phyloP scores from a whole-genome alignment of 768 basidiomycete genomes.

The Suillus ampliporus region DNA sequence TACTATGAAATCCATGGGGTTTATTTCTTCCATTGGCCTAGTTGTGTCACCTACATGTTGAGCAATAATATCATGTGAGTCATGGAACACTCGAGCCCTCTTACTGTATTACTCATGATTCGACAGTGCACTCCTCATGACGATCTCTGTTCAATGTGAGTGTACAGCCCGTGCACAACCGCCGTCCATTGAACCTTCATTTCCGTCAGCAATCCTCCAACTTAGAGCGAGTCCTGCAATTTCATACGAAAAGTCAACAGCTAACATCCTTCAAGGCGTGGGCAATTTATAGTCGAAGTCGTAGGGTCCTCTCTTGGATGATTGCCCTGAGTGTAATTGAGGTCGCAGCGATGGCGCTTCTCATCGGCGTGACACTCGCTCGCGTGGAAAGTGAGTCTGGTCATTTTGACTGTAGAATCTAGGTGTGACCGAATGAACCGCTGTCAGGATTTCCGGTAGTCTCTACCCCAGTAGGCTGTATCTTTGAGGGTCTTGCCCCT shows the following conservation, averaged over 20 bases:
- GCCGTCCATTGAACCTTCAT: not conserved
- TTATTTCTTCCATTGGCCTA: not conserved
- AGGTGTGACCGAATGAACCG: not conserved
- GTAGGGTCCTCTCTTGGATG: slow-evolving; percentile 9
- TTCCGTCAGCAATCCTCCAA: slow-evolving; percentile 11
- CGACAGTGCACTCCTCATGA: slow-evolving; percentile 18
- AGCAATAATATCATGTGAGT: slow-evolving; percentile 15
- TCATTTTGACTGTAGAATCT: not conserved
- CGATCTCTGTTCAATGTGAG: slow-evolving; percentile 19
- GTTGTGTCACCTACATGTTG: slow-evolving; percentile 14
- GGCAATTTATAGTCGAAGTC: slow-evolving; percentile 17
- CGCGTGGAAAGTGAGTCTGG: slow-evolving; percentile 13
- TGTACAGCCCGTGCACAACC: not conserved
- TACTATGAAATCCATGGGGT: not conserved
- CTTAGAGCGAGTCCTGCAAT: slow-evolving; percentile 8
- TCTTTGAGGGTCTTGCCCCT: slow-evolving; percentile 22
- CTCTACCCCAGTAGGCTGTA: slow-evolving; percentile 28
- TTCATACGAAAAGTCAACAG: not conserved
- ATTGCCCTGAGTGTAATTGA: slow-evolving; percentile 9
- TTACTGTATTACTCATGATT: not conserved
- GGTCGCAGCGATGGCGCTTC: slow-evolving; percentile 10
- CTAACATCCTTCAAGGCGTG: slow-evolving; percentile 16
- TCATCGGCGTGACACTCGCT: slow-evolving; percentile 15
- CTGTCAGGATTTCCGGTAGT: slow-evolving; percentile 23
- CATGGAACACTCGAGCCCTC: not conserved